phyloP scores from a whole-genome alignment of 2,329 filamentous ascomycete genomes.

The Aureobasidium sp. region DNA sequence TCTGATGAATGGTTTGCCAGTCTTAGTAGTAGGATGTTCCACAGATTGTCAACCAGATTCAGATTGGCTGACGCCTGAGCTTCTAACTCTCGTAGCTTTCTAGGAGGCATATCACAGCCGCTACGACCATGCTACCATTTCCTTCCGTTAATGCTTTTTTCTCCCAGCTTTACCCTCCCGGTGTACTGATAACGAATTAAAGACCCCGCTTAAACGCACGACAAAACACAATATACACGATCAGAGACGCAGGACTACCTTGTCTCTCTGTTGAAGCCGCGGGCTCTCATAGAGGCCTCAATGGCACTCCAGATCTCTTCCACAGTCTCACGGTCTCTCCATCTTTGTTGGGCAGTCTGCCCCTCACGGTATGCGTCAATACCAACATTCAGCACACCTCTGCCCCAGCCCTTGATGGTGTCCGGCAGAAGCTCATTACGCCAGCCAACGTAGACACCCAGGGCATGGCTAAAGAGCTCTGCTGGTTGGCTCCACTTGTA shows the following conservation, averaged over 20 bases:
- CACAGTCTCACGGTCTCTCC: constrained; percentile 87
- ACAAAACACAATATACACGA: background rate
- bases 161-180: background rate
- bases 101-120: background rate
- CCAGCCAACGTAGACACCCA: constrained; percentile 88
- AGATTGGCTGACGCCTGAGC: background rate
- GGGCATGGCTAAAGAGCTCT: constrained; percentile 82
- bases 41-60: background rate
- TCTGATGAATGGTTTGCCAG: background rate
- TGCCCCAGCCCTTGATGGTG: constrained; percentile 74
- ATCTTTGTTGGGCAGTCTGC: constrained; percentile 44
- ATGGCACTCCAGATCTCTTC: constrained; percentile 88
- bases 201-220: constrained; percentile 8
- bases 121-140: background rate
- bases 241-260: background rate
- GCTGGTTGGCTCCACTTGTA: constrained; percentile 91
- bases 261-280: constrained; percentile 26
- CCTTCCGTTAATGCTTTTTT: background rate
- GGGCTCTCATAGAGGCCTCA: constrained; percentile 77
- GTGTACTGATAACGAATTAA: background rate
- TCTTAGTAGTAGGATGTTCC: background rate
- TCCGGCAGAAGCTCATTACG: constrained; percentile 73
- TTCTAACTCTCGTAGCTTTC: background rate
- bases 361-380: constrained; percentile 74
- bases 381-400: constrained; percentile 68